These are phyloP conservation scores for Crithidia brevicula DNA, from an alignment of 208 protist species.

Conservation along the genomic window DNA sequence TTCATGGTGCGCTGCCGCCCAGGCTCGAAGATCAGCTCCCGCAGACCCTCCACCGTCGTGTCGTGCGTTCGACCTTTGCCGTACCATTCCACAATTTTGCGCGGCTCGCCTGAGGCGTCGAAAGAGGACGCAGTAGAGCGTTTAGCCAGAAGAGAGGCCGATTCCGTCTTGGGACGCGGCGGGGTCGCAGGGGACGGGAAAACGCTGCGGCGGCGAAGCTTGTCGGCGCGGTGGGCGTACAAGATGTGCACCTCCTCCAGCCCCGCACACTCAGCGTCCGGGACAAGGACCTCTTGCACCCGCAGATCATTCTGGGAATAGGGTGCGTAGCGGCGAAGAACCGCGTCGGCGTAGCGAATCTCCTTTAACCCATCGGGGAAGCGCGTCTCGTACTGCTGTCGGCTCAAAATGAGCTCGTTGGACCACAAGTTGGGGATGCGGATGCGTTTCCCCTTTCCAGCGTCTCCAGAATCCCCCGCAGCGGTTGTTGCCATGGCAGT, in stretches of 20 bases:
- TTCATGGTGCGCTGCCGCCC: slow-evolving; percentile 78
- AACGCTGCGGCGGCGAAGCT: slow-evolving; percentile 63
- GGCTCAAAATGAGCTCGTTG: slow-evolving; percentile 64
- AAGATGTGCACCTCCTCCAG: slow-evolving; percentile 72
- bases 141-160: slow-evolving; percentile 19
- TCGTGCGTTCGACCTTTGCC: slow-evolving; percentile 75
- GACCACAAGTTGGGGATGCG: slow-evolving; percentile 77
- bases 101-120: slow-evolving; percentile 26
- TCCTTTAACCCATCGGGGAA: slow-evolving; percentile 78
- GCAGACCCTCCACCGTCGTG: slow-evolving; percentile 63
- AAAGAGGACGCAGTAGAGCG: slow-evolving; percentile 5
- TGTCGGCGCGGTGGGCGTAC: slow-evolving; percentile 85
- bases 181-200: slow-evolving; percentile 30
- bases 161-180: slow-evolving; percentile 1
- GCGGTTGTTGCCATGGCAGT: slow-evolving; percentile 7
- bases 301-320: slow-evolving; percentile 83
- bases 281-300: slow-evolving; percentile 65
- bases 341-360: slow-evolving; percentile 77
- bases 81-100: slow-evolving; percentile 72
- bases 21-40: slow-evolving; percentile 69
- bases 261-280: slow-evolving; percentile 46
- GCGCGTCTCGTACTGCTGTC: slow-evolving; percentile 77
- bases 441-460: slow-evolving; percentile 21
- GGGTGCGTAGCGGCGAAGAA: slow-evolving; percentile 67
- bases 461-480: slow-evolving; percentile 23